Evolutionary conservation across 2,329 filamentous ascomycete species (phyloP), one percentile per base, ranked within the genome.

Genomic region (Fusarium xyrophilum): DNA sequence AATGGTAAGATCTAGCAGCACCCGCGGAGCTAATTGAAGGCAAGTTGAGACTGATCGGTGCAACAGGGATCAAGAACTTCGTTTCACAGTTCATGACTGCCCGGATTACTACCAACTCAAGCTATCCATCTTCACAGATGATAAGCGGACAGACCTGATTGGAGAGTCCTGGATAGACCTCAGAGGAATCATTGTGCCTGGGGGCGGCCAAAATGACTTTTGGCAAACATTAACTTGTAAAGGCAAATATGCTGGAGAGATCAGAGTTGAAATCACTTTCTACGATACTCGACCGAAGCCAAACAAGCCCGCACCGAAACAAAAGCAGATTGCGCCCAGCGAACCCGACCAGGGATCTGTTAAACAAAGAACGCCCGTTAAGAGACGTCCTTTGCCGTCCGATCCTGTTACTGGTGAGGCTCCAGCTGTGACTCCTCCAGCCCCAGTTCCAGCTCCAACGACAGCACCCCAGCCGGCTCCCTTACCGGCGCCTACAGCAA

Each of bases 91-190:
- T 19, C 95, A 97, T 84, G 94, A 98, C 76, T 97, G 93, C 19
- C 90, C 93, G 21, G 96, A 99, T 80, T 99, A 99, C 83, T 93
- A 93, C 80, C 93, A 94, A 77, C 86, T 99, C 60, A 99, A 99
- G 78, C 86, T 98, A 19, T 97, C 95, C 5, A 88, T 98, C 9
- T 99, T 99, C 82, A 97, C 97, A 77, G 96, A 99, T 75, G 96
- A 99, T 81, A 98, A 97, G 83, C 96, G 91, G 82, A 98, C 95
- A 0, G 96, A 99, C 71, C 80, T 99, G 69, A 97, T 99, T 73
- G 96, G 96, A 69, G 96, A 99, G 80, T 89, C 92, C 10, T 97
- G 93, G 90, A 88, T 98, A 61, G 91, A 92, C 75, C 84, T 99
- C 63, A 89, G 89, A 71, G 86, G 88, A 71, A 91, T 99, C 73